phyloP scores from a whole-genome alignment of 1,139 yeast species.

The Kodamaea sp. region DNA sequence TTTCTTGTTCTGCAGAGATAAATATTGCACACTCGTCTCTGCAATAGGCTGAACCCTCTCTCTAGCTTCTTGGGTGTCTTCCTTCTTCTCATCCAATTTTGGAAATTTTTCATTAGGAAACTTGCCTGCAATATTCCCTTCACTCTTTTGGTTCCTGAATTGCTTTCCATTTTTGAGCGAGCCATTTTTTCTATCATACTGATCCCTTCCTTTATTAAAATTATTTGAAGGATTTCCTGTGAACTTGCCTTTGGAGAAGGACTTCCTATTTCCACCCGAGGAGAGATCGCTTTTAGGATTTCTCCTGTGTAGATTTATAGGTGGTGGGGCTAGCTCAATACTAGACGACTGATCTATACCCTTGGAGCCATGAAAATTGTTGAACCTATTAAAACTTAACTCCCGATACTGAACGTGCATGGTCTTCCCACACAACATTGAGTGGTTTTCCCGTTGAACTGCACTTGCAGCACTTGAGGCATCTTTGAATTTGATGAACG shows the following conservation, averaged over 20 bases:
- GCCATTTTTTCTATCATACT: too few species aligned
- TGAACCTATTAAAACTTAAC: conserved; percentile 18
- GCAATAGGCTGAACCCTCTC: too few species aligned
- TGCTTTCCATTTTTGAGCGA: too few species aligned
- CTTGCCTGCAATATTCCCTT: too few species aligned
- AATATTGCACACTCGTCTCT: too few species aligned
- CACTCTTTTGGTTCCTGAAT: too few species aligned
- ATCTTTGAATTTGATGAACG: conserved; percentile 63
- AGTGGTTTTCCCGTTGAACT: conserved; percentile 78
- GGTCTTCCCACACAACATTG: conserved; percentile 68
- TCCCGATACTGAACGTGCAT: conserved; percentile 85
- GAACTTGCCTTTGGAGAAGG: conserved; percentile 6
- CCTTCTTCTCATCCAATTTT: too few species aligned
- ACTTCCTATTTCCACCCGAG: conserved; percentile 1
- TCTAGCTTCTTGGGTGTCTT: too few species aligned
- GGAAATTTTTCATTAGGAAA: too few species aligned
- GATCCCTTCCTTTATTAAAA: conserved; percentile 9
- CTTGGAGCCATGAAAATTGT: conserved; percentile 11
- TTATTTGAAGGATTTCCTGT: conserved; percentile 17
- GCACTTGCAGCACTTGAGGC: conserved; percentile 83
- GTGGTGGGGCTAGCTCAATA: conserved; percentile 82
- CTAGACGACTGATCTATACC: too few species aligned
- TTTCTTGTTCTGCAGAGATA: too few species aligned
- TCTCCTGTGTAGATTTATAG: conserved; percentile 52
- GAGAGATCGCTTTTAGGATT: conserved; percentile 2